These are phyloP conservation scores for Pachysandra terminalis DNA, from an alignment of 164 flowering plant species.

Conservation along the genomic window DNA sequence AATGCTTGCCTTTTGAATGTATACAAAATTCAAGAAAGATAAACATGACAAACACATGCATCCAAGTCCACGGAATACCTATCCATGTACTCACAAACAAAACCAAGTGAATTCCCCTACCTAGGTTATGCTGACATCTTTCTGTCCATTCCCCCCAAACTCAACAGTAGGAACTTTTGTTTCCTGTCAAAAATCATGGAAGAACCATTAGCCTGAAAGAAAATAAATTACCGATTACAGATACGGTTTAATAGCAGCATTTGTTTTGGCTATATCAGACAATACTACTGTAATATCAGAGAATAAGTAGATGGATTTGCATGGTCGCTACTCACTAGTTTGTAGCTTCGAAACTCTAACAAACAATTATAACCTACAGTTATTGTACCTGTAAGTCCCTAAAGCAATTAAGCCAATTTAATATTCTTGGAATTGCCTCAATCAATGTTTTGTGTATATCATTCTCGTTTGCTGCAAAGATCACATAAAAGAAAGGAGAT, in stretches of 20 bases:
- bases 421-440: slow-evolving; percentile 71
- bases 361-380: background rate
- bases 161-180: slow-evolving; percentile 36
- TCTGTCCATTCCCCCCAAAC: slow-evolving; percentile 58
- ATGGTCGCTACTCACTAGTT: background rate
- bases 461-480: slow-evolving; percentile 67
- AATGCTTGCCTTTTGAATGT: background rate
- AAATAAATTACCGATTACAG: background rate
- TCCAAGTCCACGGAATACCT: background rate
- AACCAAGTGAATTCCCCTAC: slow-evolving; percentile 30
- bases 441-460: slow-evolving; percentile 51
- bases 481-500: slow-evolving; percentile 16
- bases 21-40: background rate
- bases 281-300: background rate
- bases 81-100: background rate
- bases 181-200: slow-evolving; percentile 29
- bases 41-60: background rate
- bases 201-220: slow-evolving; percentile 6
- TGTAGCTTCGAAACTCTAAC: background rate
- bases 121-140: slow-evolving; percentile 59
- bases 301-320: background rate
- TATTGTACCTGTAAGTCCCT: slow-evolving; percentile 52
- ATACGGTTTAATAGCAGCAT: background rate
- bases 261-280: background rate
- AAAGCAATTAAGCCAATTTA: slow-evolving; percentile 65